Evolutionary conservation across 805 yeast genomes (phyloP), one percentile per base, ranked within the genome.

Genomic region (Ogataea corticis): DNA sequence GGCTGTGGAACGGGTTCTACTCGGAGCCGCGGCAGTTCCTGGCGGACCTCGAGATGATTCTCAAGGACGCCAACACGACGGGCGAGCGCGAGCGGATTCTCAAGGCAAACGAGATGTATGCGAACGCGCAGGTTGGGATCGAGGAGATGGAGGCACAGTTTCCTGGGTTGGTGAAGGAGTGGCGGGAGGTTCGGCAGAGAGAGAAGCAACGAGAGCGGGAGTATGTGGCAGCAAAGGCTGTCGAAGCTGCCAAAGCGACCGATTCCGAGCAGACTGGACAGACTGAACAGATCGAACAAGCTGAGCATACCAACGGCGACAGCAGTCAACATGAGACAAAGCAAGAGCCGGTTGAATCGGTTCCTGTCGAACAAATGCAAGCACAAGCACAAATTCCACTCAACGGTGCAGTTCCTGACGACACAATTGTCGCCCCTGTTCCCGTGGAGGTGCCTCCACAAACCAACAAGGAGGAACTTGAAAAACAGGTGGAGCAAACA

Each of bases 1-100:
- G 99, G 47, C 67, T 94, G 44, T 94, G 99, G 99, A 94, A 94
- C 65, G 99, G 99, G 0, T 94, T 68, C 64, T 94, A 94, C 59
- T 83, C 88, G 31, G 97, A 90, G 57, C 97, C 98, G 12, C 83
- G 81, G 52, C 97, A 94, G 62, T 92, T 87, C 59, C 68, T 91
- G 55, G 80, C 77, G 53, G 99, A 94, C 61, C 77, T 94, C 35
- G 89, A 84, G 58, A 76, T 86, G 80, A 92, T 94, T 31, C 83
- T 87, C 35, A 74, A 74, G 28, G 99, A 94, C 68, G 77, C 96
- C 0, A 72, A 76, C 28, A 79, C 82, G 0, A 67, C 76, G 2
- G 88, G 87, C 0, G 98, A 92, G 54, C 75, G 98, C 35, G 99
- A 94, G 47, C 73, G 96, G 43, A 70, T 85, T 4, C 63, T 80